A percentile compares a stretch with the other conserved stretches of the same genome.
Evolutionary conservation across 371 early-diverging fungal genomes (phyloP).

Genomic region (Rhizopus microsporus): DNA sequence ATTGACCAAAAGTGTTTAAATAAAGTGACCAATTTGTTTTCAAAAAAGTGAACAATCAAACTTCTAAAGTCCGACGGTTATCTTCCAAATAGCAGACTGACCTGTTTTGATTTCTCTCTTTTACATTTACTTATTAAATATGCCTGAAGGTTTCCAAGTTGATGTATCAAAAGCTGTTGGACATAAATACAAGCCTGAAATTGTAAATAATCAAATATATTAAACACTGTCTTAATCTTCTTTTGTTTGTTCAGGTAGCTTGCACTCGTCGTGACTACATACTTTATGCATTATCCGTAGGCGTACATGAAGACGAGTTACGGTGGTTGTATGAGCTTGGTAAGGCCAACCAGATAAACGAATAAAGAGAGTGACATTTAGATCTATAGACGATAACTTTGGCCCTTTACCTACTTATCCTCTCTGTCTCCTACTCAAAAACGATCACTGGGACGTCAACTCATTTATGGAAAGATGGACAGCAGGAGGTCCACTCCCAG

Average conservation of each 20-base stretch:
- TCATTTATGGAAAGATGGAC: conserved; percentile 48
- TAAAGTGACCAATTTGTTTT: no score
- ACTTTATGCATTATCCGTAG: conserved; percentile 71
- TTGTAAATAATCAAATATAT: conserved; percentile 1
- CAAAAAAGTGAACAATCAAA: no score
- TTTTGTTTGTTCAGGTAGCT: conserved; percentile 32
- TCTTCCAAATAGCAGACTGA: background rate
- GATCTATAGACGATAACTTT: conserved; percentile 52
- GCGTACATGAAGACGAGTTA: conserved; percentile 59
- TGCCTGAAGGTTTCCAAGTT: conserved; percentile 29
- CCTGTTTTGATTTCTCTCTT: background rate
- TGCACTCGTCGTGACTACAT: conserved; percentile 71
- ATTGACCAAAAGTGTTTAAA: no score
- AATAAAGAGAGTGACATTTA: background rate
- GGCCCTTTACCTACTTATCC: conserved; percentile 75
- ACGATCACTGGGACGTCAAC: conserved; percentile 60
- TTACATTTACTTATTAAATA: background rate
- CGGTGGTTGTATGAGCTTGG: conserved; percentile 69
- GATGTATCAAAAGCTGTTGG: conserved; percentile 28
- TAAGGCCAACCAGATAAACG: conserved; percentile 9
- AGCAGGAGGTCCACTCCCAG: conserved; percentile 46
- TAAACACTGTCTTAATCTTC: background rate
- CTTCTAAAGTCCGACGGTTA: no score
- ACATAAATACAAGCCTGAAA: conserved; percentile 13
- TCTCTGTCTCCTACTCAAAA: conserved; percentile 58